Percentiles rank a stretch among this genome's conserved stretches.
Conservation (phyloP, 495 filamentous ascomycete genomes). For the Xylaria scruposa region DNA sequence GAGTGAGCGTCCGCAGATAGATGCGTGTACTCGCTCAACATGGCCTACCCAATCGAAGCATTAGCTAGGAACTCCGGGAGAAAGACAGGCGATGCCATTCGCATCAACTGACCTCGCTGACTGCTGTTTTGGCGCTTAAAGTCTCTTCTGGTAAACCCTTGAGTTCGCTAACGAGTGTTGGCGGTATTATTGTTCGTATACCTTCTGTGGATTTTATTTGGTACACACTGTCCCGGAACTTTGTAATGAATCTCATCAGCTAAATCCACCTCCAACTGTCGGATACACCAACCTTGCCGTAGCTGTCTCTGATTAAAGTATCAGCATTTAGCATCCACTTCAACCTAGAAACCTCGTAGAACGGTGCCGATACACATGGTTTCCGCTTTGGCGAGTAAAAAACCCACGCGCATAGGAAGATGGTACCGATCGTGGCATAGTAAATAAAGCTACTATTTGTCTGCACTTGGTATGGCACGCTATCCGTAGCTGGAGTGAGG, state of each 20-base stretch:
- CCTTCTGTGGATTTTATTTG: constrained; percentile 51
- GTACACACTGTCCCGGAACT: constrained; percentile 47
- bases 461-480: constrained; percentile 30
- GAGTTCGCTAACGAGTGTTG: constrained; percentile 44
- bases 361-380: constrained; percentile 35
- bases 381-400: constrained; percentile 35
- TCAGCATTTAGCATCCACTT: constrained; percentile 50
- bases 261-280: neutral
- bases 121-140: constrained; percentile 45
- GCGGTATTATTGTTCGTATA: constrained; percentile 43
- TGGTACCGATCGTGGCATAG: constrained; percentile 36
- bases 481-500: constrained; percentile 31
- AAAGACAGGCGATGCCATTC: neutral
- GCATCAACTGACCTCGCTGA: constrained; percentile 39
- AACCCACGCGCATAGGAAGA: constrained; percentile 39
- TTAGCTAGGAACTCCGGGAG: constrained; percentile 6
- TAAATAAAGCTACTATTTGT: constrained; percentile 36
- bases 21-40: constrained; percentile 47
- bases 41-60: constrained; percentile 33
- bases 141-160: constrained; percentile 49
- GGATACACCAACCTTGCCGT: constrained; percentile 37
- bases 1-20: constrained; percentile 41
- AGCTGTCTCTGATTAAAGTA: constrained; percentile 42
- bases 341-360: constrained; percentile 42
- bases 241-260: neutral